Percentiles rank a stretch among this genome's conserved stretches.
These are phyloP conservation scores for Aspergillus tamarii DNA, from an alignment of 2,329 filamentous ascomycete species.

Conservation along the genomic window DNA sequence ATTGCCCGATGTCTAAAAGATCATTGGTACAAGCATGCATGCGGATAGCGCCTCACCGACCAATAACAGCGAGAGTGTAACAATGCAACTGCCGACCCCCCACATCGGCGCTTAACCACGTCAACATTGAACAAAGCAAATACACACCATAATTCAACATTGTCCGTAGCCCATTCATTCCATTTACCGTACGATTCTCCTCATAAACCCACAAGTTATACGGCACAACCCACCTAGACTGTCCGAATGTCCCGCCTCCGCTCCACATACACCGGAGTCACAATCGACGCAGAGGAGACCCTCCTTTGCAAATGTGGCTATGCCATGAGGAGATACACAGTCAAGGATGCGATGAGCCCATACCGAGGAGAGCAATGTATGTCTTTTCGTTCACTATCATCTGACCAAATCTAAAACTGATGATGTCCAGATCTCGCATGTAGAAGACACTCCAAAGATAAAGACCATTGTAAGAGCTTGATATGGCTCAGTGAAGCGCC, in stretches of 20 bases:
- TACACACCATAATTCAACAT: not conserved
- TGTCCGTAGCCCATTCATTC: not conserved
- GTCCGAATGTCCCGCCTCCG: not conserved
- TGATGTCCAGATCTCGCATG: not conserved
- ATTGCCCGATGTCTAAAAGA: conserved; percentile 29
- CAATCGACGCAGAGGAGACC: not conserved
- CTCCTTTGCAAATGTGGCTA: not conserved
- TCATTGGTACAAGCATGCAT: not conserved
- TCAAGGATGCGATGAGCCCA: not conserved
- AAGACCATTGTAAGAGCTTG: not conserved
- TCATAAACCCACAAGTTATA: not conserved
- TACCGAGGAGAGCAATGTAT: not conserved
- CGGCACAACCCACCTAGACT: not conserved
- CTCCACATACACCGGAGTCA: not conserved
- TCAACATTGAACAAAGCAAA: not conserved
- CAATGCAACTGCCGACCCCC: not conserved
- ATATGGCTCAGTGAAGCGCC: not conserved
- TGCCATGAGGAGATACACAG: not conserved
- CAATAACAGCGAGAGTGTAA: not conserved
- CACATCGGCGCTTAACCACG: not conserved
- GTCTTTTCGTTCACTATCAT: not conserved
- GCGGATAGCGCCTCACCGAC: not conserved
- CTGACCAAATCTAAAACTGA: not conserved
- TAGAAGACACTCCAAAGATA: not conserved
- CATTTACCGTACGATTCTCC: rapidly evolving